Conservation (phyloP, 2,329 filamentous ascomycete species). For the Mycocentrospora acerina region DNA sequence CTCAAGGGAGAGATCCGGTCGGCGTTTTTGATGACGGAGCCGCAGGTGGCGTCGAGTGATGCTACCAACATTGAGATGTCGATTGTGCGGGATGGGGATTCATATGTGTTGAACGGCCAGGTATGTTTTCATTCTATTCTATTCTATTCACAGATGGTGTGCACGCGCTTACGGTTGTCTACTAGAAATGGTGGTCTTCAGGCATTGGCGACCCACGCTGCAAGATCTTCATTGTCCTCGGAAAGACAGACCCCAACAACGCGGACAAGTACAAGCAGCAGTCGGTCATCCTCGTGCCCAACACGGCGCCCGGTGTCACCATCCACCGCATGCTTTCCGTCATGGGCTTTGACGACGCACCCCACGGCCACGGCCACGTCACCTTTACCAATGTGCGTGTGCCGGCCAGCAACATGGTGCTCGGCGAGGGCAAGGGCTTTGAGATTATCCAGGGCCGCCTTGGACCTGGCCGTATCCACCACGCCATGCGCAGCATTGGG, state of each 20-base stretch:
- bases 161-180: no score
- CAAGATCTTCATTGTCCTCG: constrained; percentile 94
- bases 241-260: constrained; percentile 79
- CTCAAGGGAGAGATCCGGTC: constrained; percentile 84
- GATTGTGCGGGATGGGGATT: constrained; percentile 79
- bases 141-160: no score
- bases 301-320: constrained; percentile 79
- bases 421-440: constrained; percentile 91
- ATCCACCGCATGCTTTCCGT: constrained; percentile 91
- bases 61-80: constrained; percentile 88
- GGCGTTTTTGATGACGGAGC: constrained; percentile 93
- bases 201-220: constrained; percentile 92
- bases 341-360: constrained; percentile 97
- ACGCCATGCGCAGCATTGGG: constrained; percentile 94
- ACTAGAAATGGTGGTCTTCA: constrained; percentile 99
- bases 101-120: constrained; percentile 87
- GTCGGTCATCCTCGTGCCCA: constrained; percentile 87
- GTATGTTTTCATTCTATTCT: constrained; percentile 49
- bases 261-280: constrained; percentile 82
- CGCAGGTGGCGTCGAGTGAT: constrained; percentile 83
- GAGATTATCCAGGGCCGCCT: constrained; percentile 98
- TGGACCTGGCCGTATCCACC: constrained; percentile 93
- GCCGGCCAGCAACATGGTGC: constrained; percentile 78
- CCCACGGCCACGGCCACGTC: constrained; percentile 94
- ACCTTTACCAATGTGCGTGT: constrained; percentile 88